Conservation (phyloP, 108 stramenopile species). For the Fistulifera pelliculosa region DNA sequence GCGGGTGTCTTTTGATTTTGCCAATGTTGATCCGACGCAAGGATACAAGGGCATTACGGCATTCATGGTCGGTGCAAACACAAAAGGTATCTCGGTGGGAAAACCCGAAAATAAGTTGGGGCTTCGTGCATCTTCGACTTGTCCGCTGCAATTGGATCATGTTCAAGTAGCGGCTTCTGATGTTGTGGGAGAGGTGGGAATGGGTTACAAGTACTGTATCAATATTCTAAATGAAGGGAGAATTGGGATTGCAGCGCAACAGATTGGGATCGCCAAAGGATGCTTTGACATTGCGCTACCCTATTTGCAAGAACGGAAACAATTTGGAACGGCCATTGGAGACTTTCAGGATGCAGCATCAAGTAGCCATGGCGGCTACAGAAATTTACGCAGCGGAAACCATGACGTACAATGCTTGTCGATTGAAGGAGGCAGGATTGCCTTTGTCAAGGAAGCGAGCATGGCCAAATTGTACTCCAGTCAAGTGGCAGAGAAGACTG, state of each 20-base stretch:
- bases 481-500: conserved; percentile 84
- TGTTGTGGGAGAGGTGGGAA: conserved; percentile 84
- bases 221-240: conserved; percentile 95
- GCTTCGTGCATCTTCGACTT: conserved; percentile 84
- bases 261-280: conserved; percentile 90
- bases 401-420: conserved; percentile 88
- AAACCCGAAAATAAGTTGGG: conserved; percentile 89
- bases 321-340: conserved; percentile 82
- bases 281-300: conserved; percentile 85
- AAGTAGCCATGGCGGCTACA: conserved; percentile 87
- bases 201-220: conserved; percentile 92
- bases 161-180: conserved; percentile 68
- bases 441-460: conserved; percentile 90
- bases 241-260: conserved; percentile 91
- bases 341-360: conserved; percentile 97
- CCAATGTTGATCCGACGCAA: conserved; percentile 69
- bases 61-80: conserved; percentile 84
- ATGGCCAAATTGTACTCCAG: conserved; percentile 89
- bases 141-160: conserved; percentile 81
- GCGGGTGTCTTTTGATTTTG: conserved; percentile 91
- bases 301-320: conserved; percentile 83
- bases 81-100: conserved; percentile 75
- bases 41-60: conserved; percentile 95
- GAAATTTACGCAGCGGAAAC: conserved; percentile 90
- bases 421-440: conserved; percentile 81